Evolutionary conservation across 306 rosid species (phyloP).

Genomic region (Vachellia collinsii): DNA sequence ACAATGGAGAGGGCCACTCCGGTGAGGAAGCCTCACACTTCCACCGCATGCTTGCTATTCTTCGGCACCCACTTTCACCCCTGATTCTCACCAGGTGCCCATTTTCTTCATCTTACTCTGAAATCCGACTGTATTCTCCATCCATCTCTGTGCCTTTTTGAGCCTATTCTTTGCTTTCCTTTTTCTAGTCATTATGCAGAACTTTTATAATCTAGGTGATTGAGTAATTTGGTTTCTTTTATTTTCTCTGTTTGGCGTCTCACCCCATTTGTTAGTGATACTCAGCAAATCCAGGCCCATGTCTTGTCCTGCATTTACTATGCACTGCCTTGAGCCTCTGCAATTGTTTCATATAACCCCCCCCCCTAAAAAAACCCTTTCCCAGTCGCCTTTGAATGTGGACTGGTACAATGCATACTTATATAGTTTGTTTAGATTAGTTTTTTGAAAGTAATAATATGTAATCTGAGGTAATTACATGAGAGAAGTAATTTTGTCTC

Average conservation of each 20-base stretch:
- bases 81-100: conserved; percentile 62
- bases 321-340: too few relatives aligned
- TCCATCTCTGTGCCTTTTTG: neutral
- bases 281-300: too few relatives aligned
- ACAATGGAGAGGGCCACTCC: conserved; percentile 67
- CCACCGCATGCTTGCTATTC: conserved; percentile 74
- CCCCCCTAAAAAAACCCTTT: too few relatives aligned
- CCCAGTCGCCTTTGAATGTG: too few relatives aligned
- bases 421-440: too few relatives aligned
- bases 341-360: too few relatives aligned
- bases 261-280: too few relatives aligned
- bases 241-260: neutral
- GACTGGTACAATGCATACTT: too few relatives aligned
- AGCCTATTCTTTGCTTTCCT: neutral
- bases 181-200: neutral
- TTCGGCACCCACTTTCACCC: conserved; percentile 41
- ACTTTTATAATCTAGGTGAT: neutral
- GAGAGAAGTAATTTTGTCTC: too few relatives aligned
- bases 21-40: conserved; percentile 69
- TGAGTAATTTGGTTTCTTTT: neutral
- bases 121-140: neutral
- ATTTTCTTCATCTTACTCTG: neutral
- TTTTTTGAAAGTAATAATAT: too few relatives aligned
- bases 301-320: too few relatives aligned
- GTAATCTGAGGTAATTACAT: too few relatives aligned